phyloP scores from a whole-genome alignment of 768 basidiomycete species.

The Rhizopogon salebrosus region DNA sequence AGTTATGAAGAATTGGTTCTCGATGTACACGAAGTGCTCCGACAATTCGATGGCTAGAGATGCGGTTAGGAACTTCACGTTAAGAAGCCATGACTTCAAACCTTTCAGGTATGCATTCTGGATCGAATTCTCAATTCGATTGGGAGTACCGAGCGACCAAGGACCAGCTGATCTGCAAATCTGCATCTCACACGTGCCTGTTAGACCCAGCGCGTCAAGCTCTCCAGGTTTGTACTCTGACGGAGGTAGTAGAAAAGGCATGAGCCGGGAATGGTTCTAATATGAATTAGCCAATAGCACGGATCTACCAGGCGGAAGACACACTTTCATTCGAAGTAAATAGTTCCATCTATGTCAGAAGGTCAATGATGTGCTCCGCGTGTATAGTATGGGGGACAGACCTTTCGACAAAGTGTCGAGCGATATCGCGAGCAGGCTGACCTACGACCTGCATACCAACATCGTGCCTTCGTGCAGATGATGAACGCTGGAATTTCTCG shows the following conservation, averaged over 20 bases:
- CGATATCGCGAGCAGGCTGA: constrained; percentile 91
- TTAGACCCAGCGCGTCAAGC: constrained; percentile 72
- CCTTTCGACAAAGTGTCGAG: constrained; percentile 93
- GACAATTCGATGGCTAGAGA: constrained; percentile 80
- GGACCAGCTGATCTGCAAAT: constrained; percentile 93
- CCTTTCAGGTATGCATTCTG: constrained; percentile 93
- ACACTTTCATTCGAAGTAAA: constrained; percentile 86
- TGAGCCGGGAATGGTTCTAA: constrained; percentile 84
- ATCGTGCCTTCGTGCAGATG: constrained; percentile 69
- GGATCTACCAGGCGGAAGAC: constrained; percentile 7
- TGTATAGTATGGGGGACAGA: constrained; percentile 24
- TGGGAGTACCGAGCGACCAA: constrained; percentile 92
- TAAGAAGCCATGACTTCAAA: constrained; percentile 19
- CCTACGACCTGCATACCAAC: constrained; percentile 95
- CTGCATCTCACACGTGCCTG: constrained; percentile 95
- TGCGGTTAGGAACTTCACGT: background rate
- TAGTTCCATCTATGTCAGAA: constrained; percentile 75
- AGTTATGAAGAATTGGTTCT: constrained; percentile 90
- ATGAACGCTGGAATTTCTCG: background rate
- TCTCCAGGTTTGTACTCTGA: constrained; percentile 86
- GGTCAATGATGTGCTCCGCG: background rate
- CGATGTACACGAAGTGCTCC: constrained; percentile 98
- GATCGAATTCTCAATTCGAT: constrained; percentile 83
- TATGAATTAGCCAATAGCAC: background rate
- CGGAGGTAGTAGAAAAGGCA: constrained; percentile 93